Base-by-base conservation (phyloP, 2,329 filamentous ascomycete genomes). In the Penicillium sp. region DNA sequence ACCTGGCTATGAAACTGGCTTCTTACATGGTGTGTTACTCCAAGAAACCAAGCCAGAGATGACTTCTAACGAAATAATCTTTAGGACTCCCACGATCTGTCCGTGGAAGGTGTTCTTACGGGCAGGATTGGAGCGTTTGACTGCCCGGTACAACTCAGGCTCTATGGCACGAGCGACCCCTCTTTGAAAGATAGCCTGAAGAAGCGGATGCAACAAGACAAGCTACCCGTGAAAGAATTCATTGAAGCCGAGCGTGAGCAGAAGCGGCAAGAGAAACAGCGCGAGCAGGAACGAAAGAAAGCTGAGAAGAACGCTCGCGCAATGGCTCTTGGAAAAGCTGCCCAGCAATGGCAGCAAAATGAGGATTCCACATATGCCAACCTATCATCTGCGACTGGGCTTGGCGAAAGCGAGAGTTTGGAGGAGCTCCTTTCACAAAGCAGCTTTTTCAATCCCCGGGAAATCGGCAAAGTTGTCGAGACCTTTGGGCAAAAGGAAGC, bases 401-500 rank as follows among this genome's bases (percentile, higher is more conserved):
- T 67, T 10, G 64, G 63, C 4, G 64, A 61, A 37, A 61, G 51
- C 25, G 70, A 84, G 22, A 83, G 81, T 11, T 75, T 91, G 64
- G 84, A 89, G 35, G 82, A 89, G 22, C 83, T 95, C 6, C 78
- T 92, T 15, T 81, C 83, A 52, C 82, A 82, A 37, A 91, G 90
- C 67, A 83, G 90, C 67, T 81, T 83, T 3, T 86, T 92, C 66
- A 87, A 90, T 64, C 84, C 89, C 10, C 82, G 89, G 39, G 83
- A 86, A 60, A 84, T 86, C 45, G 84, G 82, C 15, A 83, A 88
- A 70, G 84, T 88, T 12, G 83, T 88, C 6, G 89, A 93, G 68
- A 84, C 85, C 41, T 84, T 94, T 67, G 89, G 90, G 1, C 82
- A 88, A 67, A 85, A 87, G 39, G 91, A 96, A 75, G 82, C 87